Base-by-base conservation (phyloP, 1,284 basidiomycete genomes). In the Sporisorium exsertum region DNA sequence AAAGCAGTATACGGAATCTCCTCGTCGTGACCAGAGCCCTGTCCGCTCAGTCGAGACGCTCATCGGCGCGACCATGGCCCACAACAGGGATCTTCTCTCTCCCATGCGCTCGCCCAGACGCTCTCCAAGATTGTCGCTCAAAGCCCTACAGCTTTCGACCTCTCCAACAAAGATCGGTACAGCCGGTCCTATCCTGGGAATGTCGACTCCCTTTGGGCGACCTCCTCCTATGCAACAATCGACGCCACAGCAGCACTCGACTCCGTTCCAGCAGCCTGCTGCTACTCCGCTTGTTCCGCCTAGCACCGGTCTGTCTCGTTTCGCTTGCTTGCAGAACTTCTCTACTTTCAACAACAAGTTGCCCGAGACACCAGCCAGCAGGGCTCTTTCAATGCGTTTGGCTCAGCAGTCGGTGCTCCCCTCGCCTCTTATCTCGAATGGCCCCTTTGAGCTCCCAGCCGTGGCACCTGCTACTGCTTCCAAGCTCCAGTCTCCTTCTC, bases 291-390 rank as follows among this genome's bases (percentile, higher is more conserved):
- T 22, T 12, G 32, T 65, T 37, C 69, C 69, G 10, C 69, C 69
- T 1, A 72, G 69, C 64, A 66, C 69, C 2, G 69, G 69, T 27
- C 63, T 72, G 12, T 72, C 69, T 4, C 55, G 69, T 16, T 72
- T 72, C n/a, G 69, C 69, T 40, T 72, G 69, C 49, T 47, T 72
- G 33, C 69, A 72, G 53, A 66, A 63, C n/a, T 24, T 72, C 20
- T 50, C 64, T 5, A 13, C 64, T 3, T 29, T 47, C 55, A 61
- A 55, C 37, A 35, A 9, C 16, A 47, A 33, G 18, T 37, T 43
- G 5, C 51, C 55, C 7, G 63, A 62, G n/a, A 72, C 69, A 12
- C 69, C 69, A 12, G 29, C 63, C 8, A 66, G 43, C 22, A 65
- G 64, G 16, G 63, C 46, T 7, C 52, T 59, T 15, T 65, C 64